phyloP scores from a whole-genome alignment of 305 asterid genomes.

The Fraxinus dipetala region DNA sequence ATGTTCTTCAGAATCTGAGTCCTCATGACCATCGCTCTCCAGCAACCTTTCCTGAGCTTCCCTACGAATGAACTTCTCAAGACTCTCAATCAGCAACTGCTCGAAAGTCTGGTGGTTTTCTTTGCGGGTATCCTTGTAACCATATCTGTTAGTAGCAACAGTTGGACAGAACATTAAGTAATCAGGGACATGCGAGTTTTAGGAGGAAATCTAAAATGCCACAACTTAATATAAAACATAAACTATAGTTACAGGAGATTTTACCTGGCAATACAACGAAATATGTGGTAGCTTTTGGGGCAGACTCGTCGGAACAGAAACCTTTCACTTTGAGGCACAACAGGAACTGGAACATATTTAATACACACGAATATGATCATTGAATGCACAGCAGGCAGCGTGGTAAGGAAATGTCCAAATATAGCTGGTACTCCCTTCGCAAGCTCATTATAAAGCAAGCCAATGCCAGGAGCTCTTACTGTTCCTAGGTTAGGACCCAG shows the following conservation, averaged over 20 bases:
- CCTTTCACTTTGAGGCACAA: conserved; percentile 93
- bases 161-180: conserved; percentile 20
- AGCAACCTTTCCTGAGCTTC: conserved; percentile 97
- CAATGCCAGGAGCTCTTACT: conserved; percentile 96
- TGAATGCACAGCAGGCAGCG: conserved; percentile 97
- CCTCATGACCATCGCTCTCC: conserved; percentile 80
- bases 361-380: conserved; percentile 96
- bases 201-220: conserved; percentile 12
- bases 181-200: conserved; percentile 17
- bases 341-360: conserved; percentile 90
- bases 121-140: conserved; percentile 97
- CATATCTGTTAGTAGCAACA: conserved; percentile 60
- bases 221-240: neutral
- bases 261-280: conserved; percentile 98
- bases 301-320: conserved; percentile 95
- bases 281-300: conserved; percentile 85
- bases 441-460: conserved; percentile 89
- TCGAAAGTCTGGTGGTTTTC: conserved; percentile 96
- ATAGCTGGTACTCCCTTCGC: conserved; percentile 95
- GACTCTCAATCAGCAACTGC: conserved; percentile 93
- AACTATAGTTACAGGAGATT: neutral
- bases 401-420: conserved; percentile 92
- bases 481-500: conserved; percentile 92
- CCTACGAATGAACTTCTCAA: conserved; percentile 88
- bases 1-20: conserved; percentile 65